Evolutionary conservation across 1,139 yeast species (phyloP), one percentile per base, ranked within the genome.

Genomic region (Casaregolazyma lundiana): DNA sequence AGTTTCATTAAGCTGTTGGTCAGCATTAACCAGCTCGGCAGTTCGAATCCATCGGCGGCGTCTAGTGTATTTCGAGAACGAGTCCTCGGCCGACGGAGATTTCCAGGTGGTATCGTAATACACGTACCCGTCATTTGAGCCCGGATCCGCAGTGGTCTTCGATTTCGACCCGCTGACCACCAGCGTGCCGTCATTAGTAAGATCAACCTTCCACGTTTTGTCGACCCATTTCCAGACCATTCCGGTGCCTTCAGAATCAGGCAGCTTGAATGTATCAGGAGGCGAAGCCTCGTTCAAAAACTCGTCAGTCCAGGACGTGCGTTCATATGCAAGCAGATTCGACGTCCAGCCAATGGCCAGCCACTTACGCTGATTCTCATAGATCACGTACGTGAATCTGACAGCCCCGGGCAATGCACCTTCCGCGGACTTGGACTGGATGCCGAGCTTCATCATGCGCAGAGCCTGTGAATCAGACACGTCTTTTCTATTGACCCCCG

Each of bases 261-360:
- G 98, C 47, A 92, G 71, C 61, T 80, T 78, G 66, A 90, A 92
- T 19, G 75, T 67, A 5, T 84, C 92, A 19, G 90, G 83, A 4
- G 90, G 73, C 3, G 84, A 80, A 1, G 90, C 78, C 61, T 89
- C 96, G 63, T 90, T 90, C 51, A 89, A 72, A 60, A 89, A 89
- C 65, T 90, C 97, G 64, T 92, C 98, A 0, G 97, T 90, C 97
- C 97, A 92, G 2, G 97, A 84, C 0, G 96, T 81, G 60, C 98
- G 77, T 65, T 92, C 98, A 63, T 92, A 92, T 30, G 95, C 84
- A 52, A 92, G 72, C 62, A 92, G 73, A 61, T 89, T 89, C 6
- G 94, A 74, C 0, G 98, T 90, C 98, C 98, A 92, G 9, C 98
- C 98, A 58, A 92, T 87, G 8, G 97, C 98, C 40, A 92, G 73